Conservation (phyloP, 495 filamentous ascomycete genomes). For the Aspergillus bertholletiae region DNA sequence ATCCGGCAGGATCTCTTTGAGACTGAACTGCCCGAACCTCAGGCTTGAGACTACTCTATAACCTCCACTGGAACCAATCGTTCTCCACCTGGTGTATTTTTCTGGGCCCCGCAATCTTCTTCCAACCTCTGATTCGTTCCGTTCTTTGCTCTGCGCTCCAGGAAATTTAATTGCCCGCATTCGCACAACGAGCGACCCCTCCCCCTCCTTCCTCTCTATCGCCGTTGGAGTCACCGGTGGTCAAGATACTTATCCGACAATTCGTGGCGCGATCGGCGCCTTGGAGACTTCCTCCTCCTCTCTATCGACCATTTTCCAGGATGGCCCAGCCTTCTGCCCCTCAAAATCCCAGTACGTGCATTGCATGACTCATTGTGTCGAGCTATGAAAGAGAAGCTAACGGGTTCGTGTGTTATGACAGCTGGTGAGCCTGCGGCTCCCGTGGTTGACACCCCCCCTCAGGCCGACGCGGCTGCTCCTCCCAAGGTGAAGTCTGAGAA, state of each 20-base stretch:
- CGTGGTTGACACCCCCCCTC: constrained; percentile 41
- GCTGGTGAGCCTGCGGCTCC: constrained; percentile 53
- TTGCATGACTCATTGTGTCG: neutral
- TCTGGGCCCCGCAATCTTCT: constrained; percentile 12
- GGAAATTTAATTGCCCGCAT: constrained; percentile 31
- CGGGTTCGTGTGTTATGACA: constrained; percentile 17
- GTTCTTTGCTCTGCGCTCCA: constrained; percentile 24
- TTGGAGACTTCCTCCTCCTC: constrained; percentile 42
- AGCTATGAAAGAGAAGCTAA: constrained; percentile 1
- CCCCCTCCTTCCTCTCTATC: constrained; percentile 20
- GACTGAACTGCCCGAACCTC: no score
- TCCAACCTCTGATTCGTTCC: constrained; percentile 27
- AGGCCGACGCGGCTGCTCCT: constrained; percentile 36
- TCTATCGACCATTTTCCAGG: constrained; percentile 46
- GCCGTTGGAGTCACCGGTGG: constrained; percentile 22
- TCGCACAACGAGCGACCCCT: constrained; percentile 25
- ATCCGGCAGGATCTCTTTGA: no score
- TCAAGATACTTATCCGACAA: constrained; percentile 49
- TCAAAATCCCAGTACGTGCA: constrained; percentile 49
- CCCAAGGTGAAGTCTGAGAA: constrained; percentile 60
- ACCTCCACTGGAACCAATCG: neutral
- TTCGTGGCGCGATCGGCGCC: constrained; percentile 49
- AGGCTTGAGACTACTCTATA: no score
- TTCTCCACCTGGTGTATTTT: constrained; percentile 13
- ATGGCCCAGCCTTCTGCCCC: constrained; percentile 60